These are phyloP conservation scores for Argentina anserina DNA, from an alignment of 306 rosid genomes.

Conservation along the genomic window DNA sequence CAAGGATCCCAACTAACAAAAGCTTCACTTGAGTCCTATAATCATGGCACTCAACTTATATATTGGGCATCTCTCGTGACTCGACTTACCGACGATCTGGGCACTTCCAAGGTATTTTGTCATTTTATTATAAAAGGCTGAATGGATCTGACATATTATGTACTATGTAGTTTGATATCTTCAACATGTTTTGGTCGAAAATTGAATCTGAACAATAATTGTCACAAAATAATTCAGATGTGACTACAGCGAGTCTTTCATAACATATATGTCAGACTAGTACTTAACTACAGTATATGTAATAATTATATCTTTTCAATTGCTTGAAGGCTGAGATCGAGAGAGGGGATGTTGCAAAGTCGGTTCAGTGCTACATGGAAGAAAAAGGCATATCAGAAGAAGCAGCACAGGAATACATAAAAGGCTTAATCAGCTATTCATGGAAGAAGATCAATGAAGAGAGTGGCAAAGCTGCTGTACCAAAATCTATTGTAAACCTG, in stretches of 20 bases:
- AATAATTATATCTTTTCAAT: background rate
- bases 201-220: no score
- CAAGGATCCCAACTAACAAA: slow-evolving; percentile 2
- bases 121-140: no score
- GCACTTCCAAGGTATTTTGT: slow-evolving; percentile 28
- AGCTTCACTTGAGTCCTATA: slow-evolving; percentile 5
- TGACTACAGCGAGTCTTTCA: no score
- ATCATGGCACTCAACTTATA: slow-evolving; percentile 18
- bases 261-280: no score
- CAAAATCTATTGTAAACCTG: slow-evolving; percentile 17
- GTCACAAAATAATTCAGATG: no score
- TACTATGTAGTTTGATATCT: no score
- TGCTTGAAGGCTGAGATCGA: slow-evolving; percentile 21
- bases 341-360: slow-evolving; percentile 35
- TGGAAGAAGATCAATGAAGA: slow-evolving; percentile 27
- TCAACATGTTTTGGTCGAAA: no score
- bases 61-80: slow-evolving; percentile 26
- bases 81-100: slow-evolving; percentile 28
- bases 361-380: slow-evolving; percentile 27
- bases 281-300: no score
- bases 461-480: background rate
- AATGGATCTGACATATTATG: no score
- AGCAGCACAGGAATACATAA: slow-evolving; percentile 17
- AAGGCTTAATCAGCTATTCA: slow-evolving; percentile 7
- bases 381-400: slow-evolving; percentile 20